Conservation (phyloP, 257 asterid species). For the Orobanche coerulescens region DNA sequence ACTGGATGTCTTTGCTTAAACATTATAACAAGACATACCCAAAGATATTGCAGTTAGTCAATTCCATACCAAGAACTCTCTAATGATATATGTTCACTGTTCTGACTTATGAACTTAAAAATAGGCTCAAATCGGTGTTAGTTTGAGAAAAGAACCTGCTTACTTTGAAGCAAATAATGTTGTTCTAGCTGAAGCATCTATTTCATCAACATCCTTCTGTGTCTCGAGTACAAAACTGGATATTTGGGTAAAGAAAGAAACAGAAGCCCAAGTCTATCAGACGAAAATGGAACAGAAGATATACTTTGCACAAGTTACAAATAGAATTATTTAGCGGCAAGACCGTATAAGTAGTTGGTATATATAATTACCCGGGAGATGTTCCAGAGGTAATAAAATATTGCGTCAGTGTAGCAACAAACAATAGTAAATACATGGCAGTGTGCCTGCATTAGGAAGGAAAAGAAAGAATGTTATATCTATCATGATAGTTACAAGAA, state of each 20-base stretch:
- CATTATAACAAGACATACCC: conserved; percentile 46
- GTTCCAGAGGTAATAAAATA: conserved; percentile 78
- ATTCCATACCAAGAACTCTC: conserved; percentile 15
- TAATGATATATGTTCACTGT: not conserved
- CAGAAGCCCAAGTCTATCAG: too few species aligned
- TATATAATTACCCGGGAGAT: conserved; percentile 75
- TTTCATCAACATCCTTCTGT: conserved; percentile 66
- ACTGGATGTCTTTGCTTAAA: conserved; percentile 95
- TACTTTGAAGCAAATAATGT: conserved; percentile 61
- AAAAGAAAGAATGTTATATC: conserved; percentile 16
- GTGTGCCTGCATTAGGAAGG: conserved; percentile 50
- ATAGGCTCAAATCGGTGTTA: not conserved
- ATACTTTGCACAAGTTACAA: conserved; percentile 1
- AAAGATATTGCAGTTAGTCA: conserved; percentile 37
- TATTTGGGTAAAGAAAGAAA: conserved; percentile 10
- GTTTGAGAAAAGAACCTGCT: conserved; percentile 31
- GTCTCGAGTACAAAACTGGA: conserved; percentile 76
- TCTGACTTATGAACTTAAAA: conserved; percentile 11
- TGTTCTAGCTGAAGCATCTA: conserved; percentile 54
- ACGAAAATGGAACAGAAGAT: conserved; percentile 10
- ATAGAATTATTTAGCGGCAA: conserved; percentile 5
- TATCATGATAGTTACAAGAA: conserved; percentile 1
- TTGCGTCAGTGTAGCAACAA: conserved; percentile 70
- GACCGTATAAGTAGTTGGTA: conserved; percentile 22
- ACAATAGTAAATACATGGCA: conserved; percentile 43